Base-by-base conservation (phyloP, 106 monocot genomes). In the Narthecium ossifragum region DNA sequence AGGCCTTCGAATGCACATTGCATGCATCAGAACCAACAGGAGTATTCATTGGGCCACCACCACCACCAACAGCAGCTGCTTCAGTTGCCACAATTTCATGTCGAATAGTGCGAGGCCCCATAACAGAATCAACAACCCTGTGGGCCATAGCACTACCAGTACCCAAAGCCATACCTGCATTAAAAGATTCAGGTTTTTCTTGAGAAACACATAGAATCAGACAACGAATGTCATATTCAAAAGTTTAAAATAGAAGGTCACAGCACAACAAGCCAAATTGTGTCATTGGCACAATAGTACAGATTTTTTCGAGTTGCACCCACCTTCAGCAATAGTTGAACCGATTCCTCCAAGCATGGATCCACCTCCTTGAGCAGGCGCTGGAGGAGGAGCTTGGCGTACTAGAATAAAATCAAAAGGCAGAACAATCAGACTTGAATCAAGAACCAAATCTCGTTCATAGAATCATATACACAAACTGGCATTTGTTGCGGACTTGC, bases 131-230 rank as follows among this genome's bases (percentile, higher is more conserved):
- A 6, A 86, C 90, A 12, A 86, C 96, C 65, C 96, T 78, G 70
- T 96, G 96, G 25, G 90, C 96, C 31, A 96, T 56, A 24, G 84
- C 80, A 59, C 84, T 90, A 25, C 96, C 96, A 23, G 90, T 84
- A 5, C 96, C 96, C 60, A 90, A 90, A 46, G 86, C 96, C 80
- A 96, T 73, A 8, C 96, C 96, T 96, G 63, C 12, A 46, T 20
- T 33, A 28, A n/a, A n/a, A n/a, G n/a, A n/a, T n/a, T n/a, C n/a
- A n/a, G n/a, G n/a, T n/a, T n/a, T n/a, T n/a, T n/a, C n/a, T n/a
- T n/a, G n/a, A n/a, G n/a, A n/a, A n/a, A n/a, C n/a, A n/a, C n/a
- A n/a, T n/a, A n/a, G n/a, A n/a, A n/a, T n/a, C n/a, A 51, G 8
- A 55, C 21, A 21, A 9, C 13, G 18, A 43, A 10, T 43, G 43